A percentile compares a stretch with the other conserved stretches of the same genome.
Conservation (phyloP, 106 monocot species). For the Dioscorea zingiberensis region DNA sequence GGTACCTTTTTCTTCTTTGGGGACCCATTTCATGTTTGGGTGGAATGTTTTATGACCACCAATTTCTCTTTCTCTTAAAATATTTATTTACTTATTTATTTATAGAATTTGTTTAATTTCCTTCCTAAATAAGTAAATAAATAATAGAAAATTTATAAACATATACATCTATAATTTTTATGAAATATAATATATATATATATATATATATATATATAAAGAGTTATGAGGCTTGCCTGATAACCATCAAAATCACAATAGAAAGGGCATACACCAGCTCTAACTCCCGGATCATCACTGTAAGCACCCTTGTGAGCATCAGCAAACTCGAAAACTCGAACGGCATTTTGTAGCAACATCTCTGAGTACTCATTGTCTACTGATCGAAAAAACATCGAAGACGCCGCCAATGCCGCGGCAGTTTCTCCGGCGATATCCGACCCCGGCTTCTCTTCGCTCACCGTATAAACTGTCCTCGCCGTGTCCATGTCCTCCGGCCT, state of each 20-base stretch:
- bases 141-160: neutral
- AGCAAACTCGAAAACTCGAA: constrained; percentile 66
- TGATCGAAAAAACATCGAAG: constrained; percentile 68
- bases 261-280: constrained; percentile 75
- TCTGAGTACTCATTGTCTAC: constrained; percentile 41
- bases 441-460: constrained; percentile 59
- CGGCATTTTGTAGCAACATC: constrained; percentile 34
- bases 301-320: constrained; percentile 72
- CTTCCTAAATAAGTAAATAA: too few relatives aligned
- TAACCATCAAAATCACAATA: constrained; percentile 95
- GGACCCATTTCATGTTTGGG: too few relatives aligned
- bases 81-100: too few relatives aligned
- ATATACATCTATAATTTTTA: neutral
- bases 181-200: neutral
- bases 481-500: constrained; percentile 99
- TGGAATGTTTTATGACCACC: too few relatives aligned
- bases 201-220: too few relatives aligned
- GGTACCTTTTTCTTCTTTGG: too few relatives aligned
- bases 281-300: constrained; percentile 59
- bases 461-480: constrained; percentile 61
- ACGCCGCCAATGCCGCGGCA: constrained; percentile 83
- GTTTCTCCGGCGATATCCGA: constrained; percentile 94
- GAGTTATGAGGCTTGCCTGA: constrained; percentile 30
- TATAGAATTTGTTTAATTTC: too few relatives aligned
- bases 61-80: too few relatives aligned